Evolutionary conservation across 2,329 filamentous ascomycete species (phyloP).

Genomic region (Aspergillus eucalypticola): DNA sequence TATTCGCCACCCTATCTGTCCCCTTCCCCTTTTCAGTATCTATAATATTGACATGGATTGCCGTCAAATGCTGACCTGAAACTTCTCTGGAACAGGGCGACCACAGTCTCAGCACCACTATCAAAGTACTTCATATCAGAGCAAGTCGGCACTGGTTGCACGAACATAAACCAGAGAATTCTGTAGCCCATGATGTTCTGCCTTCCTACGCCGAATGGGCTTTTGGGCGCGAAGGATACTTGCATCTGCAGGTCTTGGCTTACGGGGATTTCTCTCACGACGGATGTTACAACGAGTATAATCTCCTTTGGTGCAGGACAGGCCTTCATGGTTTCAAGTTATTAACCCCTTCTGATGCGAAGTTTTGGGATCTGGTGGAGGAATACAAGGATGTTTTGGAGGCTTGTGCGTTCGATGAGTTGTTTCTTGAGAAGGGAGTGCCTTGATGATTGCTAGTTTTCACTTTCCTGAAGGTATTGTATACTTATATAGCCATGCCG

Average conservation of each 20-base stretch:
- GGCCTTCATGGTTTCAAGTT: background rate
- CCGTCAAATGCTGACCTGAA: background rate
- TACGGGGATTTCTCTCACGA: background rate
- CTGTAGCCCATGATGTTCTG: background rate
- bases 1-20: background rate
- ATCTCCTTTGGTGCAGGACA: background rate
- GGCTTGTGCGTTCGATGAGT: background rate
- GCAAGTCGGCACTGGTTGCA: background rate
- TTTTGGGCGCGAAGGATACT: background rate
- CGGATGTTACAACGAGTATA: background rate
- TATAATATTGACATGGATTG: background rate
- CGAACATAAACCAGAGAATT: background rate
- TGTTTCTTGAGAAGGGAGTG: background rate
- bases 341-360: background rate
- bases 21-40: background rate
- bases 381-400: background rate
- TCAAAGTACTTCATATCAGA: background rate
- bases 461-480: too few relatives aligned
- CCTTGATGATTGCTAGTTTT: background rate
- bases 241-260: background rate
- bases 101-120: background rate
- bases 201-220: background rate
- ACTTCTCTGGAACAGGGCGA: background rate
- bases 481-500: too few relatives aligned
- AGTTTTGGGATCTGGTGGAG: background rate